Percentiles rank a stretch among this genome's conserved stretches.
phyloP scores from a whole-genome alignment of 345 rosid genomes.

The Murraya paniculata region DNA sequence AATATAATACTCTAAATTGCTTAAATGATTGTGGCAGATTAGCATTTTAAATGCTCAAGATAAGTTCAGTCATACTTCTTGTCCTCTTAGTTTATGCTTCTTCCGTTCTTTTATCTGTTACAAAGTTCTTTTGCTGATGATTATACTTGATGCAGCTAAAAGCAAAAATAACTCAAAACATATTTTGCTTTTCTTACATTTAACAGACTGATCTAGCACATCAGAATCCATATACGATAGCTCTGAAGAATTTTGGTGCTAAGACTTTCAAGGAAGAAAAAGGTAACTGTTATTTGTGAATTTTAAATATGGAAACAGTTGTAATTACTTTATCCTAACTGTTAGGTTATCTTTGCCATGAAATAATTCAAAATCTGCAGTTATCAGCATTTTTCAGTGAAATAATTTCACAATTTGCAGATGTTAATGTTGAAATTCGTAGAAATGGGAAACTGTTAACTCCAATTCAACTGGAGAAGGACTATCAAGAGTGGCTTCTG shows the following conservation, averaged over 20 bases:
- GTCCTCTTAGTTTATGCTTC: not conserved
- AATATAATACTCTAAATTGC: not conserved
- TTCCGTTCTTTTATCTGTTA: not conserved
- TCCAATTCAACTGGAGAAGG: slow-evolving; percentile 47
- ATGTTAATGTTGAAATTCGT: slow-evolving; percentile 33
- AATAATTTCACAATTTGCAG: slow-evolving; percentile 29
- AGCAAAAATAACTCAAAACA: not conserved
- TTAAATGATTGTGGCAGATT: not conserved
- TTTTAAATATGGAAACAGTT: not conserved
- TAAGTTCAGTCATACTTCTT: not conserved
- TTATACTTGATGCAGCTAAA: not conserved
- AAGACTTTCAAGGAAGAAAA: slow-evolving; percentile 38
- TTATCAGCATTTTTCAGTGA: slow-evolving; percentile 19
- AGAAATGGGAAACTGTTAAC: slow-evolving; percentile 34
- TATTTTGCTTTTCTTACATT: not conserved
- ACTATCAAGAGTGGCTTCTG: slow-evolving; percentile 62
- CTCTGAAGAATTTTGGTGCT: slow-evolving; percentile 55
- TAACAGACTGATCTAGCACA: slow-evolving; percentile 68
- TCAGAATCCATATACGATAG: slow-evolving; percentile 47
- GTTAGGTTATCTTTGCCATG: not conserved
- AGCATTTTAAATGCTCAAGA: not conserved
- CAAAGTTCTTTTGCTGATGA: not conserved
- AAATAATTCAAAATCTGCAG: slow-evolving; percentile 27
- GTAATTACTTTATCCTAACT: not conserved
- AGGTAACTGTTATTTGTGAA: slow-evolving; percentile 30